A percentile compares a stretch with the other conserved stretches of the same genome.
These are phyloP conservation scores for Lodderomyces jiufengensis DNA, from an alignment of 1,139 yeast species.

Conservation along the genomic window DNA sequence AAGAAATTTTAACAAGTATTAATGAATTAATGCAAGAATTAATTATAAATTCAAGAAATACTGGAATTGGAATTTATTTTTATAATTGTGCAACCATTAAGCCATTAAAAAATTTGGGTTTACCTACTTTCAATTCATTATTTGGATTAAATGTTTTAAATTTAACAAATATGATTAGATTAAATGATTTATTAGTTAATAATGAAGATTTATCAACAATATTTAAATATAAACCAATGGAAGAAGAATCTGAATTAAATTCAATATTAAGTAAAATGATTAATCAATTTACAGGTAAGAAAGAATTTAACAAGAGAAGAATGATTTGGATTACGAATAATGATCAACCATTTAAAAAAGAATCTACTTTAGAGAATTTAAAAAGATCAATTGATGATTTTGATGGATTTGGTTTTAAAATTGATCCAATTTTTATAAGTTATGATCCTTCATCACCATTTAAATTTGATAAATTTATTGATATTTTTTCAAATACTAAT, in stretches of 20 bases:
- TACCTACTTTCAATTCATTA: slow-evolving; percentile 25
- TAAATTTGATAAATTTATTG: slow-evolving; percentile 53
- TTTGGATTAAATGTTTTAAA: slow-evolving; percentile 37
- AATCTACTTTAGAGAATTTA: slow-evolving; percentile 34
- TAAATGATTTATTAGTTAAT: slow-evolving; percentile 33
- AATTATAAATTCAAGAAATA: slow-evolving; percentile 54
- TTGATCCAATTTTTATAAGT: slow-evolving; percentile 62
- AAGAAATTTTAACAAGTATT: slow-evolving; percentile 51
- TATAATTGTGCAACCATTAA: slow-evolving; percentile 42
- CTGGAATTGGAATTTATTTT: slow-evolving; percentile 66
- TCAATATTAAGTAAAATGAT: slow-evolving; percentile 29
- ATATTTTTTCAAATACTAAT: slow-evolving; percentile 47
- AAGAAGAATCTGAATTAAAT: slow-evolving; percentile 14
- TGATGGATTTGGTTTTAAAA: slow-evolving; percentile 45
- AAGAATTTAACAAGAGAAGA: slow-evolving; percentile 32
- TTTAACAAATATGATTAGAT: slow-evolving; percentile 37
- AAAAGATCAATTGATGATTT: slow-evolving; percentile 62
- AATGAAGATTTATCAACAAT: slow-evolving; percentile 17
- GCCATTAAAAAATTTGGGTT: slow-evolving; percentile 8
- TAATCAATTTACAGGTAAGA: slow-evolving; percentile 31
- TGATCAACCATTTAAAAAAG: slow-evolving; percentile 33
- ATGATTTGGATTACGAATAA: slow-evolving; percentile 43
- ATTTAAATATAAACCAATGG: slow-evolving; percentile 17
- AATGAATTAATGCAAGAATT: slow-evolving; percentile 55
- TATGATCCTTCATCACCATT: slow-evolving; percentile 29